Evolutionary conservation across 2,329 filamentous ascomycete species (phyloP), one percentile per base, ranked within the genome.

Genomic region (Talaromyces pinophilus): DNA sequence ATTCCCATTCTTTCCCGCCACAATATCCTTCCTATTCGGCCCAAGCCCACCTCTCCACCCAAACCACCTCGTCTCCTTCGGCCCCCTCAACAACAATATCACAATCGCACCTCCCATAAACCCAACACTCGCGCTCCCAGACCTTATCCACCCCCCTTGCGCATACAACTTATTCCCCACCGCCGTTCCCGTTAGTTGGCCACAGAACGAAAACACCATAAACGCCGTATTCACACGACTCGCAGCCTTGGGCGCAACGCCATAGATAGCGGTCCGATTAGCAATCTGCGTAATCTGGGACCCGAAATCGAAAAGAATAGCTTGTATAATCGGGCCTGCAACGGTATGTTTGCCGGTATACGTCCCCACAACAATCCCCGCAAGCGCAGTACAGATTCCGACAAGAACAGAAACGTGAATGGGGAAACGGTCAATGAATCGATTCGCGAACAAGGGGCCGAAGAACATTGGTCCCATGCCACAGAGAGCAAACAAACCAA

Each of bases 141-240:
- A 85, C 15, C 79, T 79, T 2, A 83, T 78, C 87, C 87, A 89
- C 0, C 87, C 87, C 0, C 81, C 82, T 4, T 76, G 68, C 5
- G 84, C 84, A 72, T 86, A 89, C 13, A 88, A 75, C 54, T 82
- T 78, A 68, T 85, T 87, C 0, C 86, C 86, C 4, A 86, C 85
- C 1, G 85, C 82, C 0, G 88, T 89, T 0, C 91, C 91, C 1
- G 88, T 88, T 57, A 95, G 73, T 79, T 95, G 92, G 0, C 92
- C 92, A 33, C 85, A 87, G 72, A 94, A 94, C 0, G 86, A 87
- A 7, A 85, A 83, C 0, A 93, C 84, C 92, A 94, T 95, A 72
- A 92, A 95, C 0, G 88, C 90, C 0, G 91, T 93, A 74, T 95
- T 95, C 28, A 94, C 85, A 3, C 92, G 79, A 77, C 93, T 95